Evolutionary conservation across 495 filamentous ascomycete species (phyloP), one percentile per base, ranked within the genome.

Genomic region (Annulohypoxylon bovei): DNA sequence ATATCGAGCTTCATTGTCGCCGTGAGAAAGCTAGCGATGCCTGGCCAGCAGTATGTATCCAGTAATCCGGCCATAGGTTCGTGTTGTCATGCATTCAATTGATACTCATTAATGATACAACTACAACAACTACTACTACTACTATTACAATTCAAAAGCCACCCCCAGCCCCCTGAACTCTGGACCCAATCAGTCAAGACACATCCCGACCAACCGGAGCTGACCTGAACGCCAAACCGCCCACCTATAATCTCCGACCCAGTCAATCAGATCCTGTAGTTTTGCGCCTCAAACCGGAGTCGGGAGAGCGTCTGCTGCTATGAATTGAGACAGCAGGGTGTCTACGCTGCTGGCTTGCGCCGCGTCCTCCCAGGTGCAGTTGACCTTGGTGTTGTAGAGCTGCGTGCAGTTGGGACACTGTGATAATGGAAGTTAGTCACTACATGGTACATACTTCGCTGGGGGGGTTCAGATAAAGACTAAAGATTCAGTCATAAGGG

Each of bases 371-470:
- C 40, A 64, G 11, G 44, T 1, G 58, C 68, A 71, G 23, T 63
- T 50, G 6, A 71, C 53, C 9, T 27, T 25, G 0, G 57, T 71
- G 37, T 71, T 60, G 68, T 71, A 67, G 20, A 67, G 52, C 37
- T 63, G 63, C 37, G 63, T 67, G 58, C 68, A 71, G 44, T 37
- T 32, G 16, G 63, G 68, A 52, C 68, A 71, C 23, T 56, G 18
- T 25, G 53, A 22, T 14, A 1, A 25, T 37, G 52, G 9, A 6
- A 46, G 27, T 27, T n/a, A 52, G 49, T n/a, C n/a, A n/a, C n/a
- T n/a, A n/a, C n/a, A n/a, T n/a, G n/a, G n/a, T n/a, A n/a, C n/a
- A n/a, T n/a, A n/a, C n/a, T n/a, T n/a, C n/a, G n/a, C n/a, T n/a
- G n/a, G n/a, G n/a, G n/a, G n/a, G n/a, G n/a, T n/a, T n/a, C n/a